phyloP scores from a whole-genome alignment of 176 grass and related monocot genomes.

The Puya raimondii region DNA sequence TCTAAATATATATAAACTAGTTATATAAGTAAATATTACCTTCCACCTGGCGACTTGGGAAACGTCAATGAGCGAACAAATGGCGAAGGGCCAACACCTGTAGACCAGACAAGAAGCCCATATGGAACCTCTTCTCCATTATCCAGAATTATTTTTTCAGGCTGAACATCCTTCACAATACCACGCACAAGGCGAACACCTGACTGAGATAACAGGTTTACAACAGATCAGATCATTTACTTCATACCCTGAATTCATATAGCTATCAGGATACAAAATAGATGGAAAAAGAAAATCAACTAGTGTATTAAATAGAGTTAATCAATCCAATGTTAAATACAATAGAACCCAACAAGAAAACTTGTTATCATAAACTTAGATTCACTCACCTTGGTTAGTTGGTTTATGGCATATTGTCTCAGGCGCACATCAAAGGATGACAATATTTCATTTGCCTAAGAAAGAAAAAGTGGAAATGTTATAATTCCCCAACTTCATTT shows the following conservation, averaged over 20 bases:
- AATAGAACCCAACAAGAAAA: not conserved
- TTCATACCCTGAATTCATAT: not conserved
- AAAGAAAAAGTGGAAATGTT: conserved; percentile 16
- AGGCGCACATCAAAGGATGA: conserved; percentile 92
- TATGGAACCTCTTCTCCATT: conserved; percentile 83
- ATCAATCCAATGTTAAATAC: not conserved
- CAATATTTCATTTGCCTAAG: conserved; percentile 94
- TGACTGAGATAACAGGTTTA: conserved; percentile 39
- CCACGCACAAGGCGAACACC: conserved; percentile 80
- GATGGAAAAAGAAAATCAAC: not conserved
- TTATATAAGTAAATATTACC: conserved; percentile 44
- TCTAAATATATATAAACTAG: not conserved
- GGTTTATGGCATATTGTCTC: conserved; percentile 79
- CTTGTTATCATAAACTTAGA: not conserved
- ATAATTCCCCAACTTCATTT: conserved; percentile 1
- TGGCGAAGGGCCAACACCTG: conserved; percentile 79
- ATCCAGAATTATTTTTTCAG: conserved; percentile 67
- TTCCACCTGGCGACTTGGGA: conserved; percentile 81
- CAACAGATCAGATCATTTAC: not conserved
- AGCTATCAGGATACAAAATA: not conserved
- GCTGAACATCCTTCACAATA: conserved; percentile 78
- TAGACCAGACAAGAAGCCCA: conserved; percentile 96
- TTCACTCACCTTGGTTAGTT: conserved; percentile 65
- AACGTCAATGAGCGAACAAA: conserved; percentile 63
- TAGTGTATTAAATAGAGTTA: not conserved